These are phyloP conservation scores for Candida lessepsii DNA, from an alignment of 805 yeast genomes.

Conservation along the genomic window DNA sequence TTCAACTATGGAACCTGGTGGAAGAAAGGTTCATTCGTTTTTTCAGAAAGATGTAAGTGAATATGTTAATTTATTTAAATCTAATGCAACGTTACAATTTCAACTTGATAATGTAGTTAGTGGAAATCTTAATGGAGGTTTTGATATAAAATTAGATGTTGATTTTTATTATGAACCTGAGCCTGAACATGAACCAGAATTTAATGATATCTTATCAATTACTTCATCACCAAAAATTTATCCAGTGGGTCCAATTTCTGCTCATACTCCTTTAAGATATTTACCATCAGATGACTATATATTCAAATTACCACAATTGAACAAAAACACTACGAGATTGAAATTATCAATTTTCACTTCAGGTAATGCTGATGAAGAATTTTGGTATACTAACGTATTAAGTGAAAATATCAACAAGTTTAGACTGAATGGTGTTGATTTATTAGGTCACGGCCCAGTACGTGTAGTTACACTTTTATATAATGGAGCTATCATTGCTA, in stretches of 20 bases:
- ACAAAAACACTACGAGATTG: conserved; percentile 59
- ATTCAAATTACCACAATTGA: conserved; percentile 44
- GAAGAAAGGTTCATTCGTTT: conserved; percentile 43
- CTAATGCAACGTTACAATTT: conserved; percentile 42
- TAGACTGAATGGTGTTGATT: conserved; percentile 22
- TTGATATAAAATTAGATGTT: conserved; percentile 51
- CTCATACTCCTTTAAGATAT: conserved; percentile 44
- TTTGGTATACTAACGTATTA: conserved; percentile 70
- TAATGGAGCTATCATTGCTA: conserved; percentile 57
- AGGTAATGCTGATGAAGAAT: conserved; percentile 80
- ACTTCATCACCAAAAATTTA: conserved; percentile 37
- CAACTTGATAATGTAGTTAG: conserved; percentile 66
- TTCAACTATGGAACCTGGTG: conserved; percentile 67
- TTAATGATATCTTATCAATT: conserved; percentile 23
- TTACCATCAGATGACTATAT: conserved; percentile 41
- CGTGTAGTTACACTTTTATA: conserved; percentile 64
- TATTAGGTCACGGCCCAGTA: conserved; percentile 68
- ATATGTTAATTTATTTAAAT: conserved; percentile 50
- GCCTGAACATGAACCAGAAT: conserved; percentile 10
- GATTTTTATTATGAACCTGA: conserved; percentile 42
- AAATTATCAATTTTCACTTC: conserved; percentile 60
- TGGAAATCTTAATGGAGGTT: conserved; percentile 57
- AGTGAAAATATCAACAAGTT: conserved; percentile 43
- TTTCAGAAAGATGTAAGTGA: conserved; percentile 63
- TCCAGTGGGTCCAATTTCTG: conserved; percentile 28